Conservation (phyloP, 2,329 filamentous ascomycete species). For the Davidsoniella virescens region DNA sequence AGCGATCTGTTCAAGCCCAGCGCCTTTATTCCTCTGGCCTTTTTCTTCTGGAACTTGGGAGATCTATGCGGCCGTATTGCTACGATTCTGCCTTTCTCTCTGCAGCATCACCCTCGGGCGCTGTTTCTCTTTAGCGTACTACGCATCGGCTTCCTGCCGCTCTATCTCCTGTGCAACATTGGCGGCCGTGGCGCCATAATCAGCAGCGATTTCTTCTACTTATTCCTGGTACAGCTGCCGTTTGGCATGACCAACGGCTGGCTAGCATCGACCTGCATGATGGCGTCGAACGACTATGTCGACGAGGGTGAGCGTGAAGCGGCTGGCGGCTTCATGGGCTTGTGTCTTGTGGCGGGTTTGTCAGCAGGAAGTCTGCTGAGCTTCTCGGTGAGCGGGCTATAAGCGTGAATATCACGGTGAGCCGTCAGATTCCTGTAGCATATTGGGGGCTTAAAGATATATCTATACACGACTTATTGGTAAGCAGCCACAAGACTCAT, state of each 20-base stretch:
- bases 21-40: constrained; percentile 76
- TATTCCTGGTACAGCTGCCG: constrained; percentile 63
- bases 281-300: constrained; percentile 71
- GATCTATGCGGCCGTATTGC: constrained; percentile 63
- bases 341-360: constrained; percentile 74
- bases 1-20: constrained; percentile 45
- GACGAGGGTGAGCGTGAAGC: constrained; percentile 71
- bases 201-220: constrained; percentile 72
- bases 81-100: constrained; percentile 39
- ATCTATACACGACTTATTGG: no score
- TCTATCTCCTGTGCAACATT: constrained; percentile 86
- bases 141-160: constrained; percentile 56
- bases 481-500: no score
- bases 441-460: no score
- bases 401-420: no score
- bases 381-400: constrained; percentile 46
- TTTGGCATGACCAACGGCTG: constrained; percentile 83
- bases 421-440: no score
- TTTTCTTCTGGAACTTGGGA: constrained; percentile 86
- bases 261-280: constrained; percentile 78
- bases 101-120: constrained; percentile 45
- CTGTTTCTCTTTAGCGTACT: constrained; percentile 52
- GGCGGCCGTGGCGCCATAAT: constrained; percentile 57
- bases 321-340: constrained; percentile 82
- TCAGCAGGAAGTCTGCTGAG: constrained; percentile 76